Conservation (phyloP, 2,329 filamentous ascomycete species). For the Fusarium chaquense region DNA sequence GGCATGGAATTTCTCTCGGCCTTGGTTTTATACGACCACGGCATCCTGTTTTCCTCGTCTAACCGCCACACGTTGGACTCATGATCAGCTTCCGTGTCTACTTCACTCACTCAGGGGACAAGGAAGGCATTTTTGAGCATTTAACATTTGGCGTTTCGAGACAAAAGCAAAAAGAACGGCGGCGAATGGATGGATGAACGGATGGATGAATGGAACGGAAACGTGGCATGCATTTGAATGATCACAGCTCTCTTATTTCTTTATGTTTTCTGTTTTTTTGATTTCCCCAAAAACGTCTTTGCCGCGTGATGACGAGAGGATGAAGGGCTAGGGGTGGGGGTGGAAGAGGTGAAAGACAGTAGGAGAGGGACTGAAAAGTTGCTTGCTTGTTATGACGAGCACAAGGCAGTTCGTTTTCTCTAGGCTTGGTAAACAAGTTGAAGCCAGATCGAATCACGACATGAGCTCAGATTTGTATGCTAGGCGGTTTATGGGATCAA, state of each 20-base stretch:
- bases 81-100: slow-evolving; percentile 37
- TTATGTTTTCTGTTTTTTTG: slow-evolving; percentile 34
- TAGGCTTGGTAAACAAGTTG: slow-evolving; percentile 33
- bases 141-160: slow-evolving; percentile 50
- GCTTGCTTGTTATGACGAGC: slow-evolving; percentile 27
- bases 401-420: slow-evolving; percentile 27
- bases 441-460: slow-evolving; percentile 17
- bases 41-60: slow-evolving; percentile 43
- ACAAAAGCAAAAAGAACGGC: slow-evolving; percentile 50
- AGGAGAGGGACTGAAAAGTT: slow-evolving; percentile 30
- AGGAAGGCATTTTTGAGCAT: slow-evolving; percentile 46
- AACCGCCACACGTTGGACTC: slow-evolving; percentile 45
- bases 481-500: slow-evolving; percentile 48
- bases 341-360: slow-evolving; percentile 6
- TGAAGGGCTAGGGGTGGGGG: slow-evolving; percentile 2
- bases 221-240: slow-evolving; percentile 51
- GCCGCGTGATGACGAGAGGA: slow-evolving; percentile 27
- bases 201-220: slow-evolving; percentile 49
- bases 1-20: slow-evolving; percentile 34
- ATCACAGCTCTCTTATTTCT: slow-evolving; percentile 47
- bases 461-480: slow-evolving; percentile 42
- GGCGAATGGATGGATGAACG: slow-evolving; percentile 49
- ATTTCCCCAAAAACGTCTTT: slow-evolving; percentile 42
- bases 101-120: slow-evolving; percentile 31
- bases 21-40: slow-evolving; percentile 34